Conservation (phyloP, 2,329 filamentous ascomycete genomes). For the Sclerotinia spermophila region DNA sequence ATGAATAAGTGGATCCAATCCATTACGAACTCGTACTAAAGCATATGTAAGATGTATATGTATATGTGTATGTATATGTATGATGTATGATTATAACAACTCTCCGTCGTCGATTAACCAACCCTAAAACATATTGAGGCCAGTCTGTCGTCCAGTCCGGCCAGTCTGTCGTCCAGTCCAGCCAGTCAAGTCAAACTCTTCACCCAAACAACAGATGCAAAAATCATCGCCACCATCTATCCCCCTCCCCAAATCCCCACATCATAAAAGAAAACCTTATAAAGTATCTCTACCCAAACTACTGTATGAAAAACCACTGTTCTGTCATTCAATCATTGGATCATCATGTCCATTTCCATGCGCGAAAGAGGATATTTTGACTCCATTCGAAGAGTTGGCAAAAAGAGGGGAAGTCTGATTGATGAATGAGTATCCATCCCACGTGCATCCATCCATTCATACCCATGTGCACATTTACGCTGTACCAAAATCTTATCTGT, state of each 20-base stretch:
- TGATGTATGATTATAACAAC: background rate
- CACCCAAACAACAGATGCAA: background rate
- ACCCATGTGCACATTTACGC: background rate
- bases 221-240: slow-evolving; percentile 14
- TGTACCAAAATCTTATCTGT: background rate
- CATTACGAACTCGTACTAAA: background rate
- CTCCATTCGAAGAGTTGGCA: slow-evolving; percentile 8
- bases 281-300: slow-evolving; percentile 4
- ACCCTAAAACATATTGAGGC: too few relatives aligned
- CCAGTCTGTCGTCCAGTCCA: too few relatives aligned
- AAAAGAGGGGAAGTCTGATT: background rate
- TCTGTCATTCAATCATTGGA: slow-evolving; percentile 7
- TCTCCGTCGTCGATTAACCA: too few relatives aligned
- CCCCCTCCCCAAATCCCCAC: background rate
- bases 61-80: background rate
- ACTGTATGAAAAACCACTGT: slow-evolving; percentile 5
- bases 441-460: background rate
- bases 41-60: background rate
- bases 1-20: background rate
- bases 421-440: too few relatives aligned
- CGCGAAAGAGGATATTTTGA: slow-evolving; percentile 6
- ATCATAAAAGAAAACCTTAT: background rate
- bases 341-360: background rate
- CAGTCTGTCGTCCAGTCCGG: too few relatives aligned
- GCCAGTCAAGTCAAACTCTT: background rate